Evolutionary conservation across 23 red algal genomes (phyloP), one percentile per base, ranked within the genome.

Genomic region (Gracilaria domingensis): DNA sequence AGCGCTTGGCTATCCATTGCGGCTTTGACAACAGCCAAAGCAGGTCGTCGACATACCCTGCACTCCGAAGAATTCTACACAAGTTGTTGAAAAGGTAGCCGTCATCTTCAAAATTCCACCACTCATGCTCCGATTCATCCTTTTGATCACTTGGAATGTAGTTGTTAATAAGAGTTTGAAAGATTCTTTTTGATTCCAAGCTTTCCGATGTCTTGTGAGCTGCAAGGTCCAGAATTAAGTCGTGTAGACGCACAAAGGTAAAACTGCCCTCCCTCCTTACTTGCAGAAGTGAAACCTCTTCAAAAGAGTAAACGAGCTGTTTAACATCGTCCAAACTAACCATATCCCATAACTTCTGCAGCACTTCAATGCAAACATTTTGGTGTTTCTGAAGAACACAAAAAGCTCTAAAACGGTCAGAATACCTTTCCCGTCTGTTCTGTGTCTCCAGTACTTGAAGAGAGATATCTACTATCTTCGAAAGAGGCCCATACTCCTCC

Each of bases 101-200:
- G 39, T 53, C 72, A 20, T 75, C 30, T 23, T 75, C 69, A 49
- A 26, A 40, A 23, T 53, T 47, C 72, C 72, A 76, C 72, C 72
- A 76, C 13, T 55, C 51, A 55, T 55, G 51, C 51, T 55, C 11
- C 30, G 5, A 11, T 28, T 32, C 51, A 55, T 30, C 13, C 59
- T 6, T 64, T 64, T 64, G 59, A 64, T 55, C 51, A 55, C 11
- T 55, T 55, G 51, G 51, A 64, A 32, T 32, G 59, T 64, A 64
- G 59, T 64, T 64, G 24, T 32, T 11, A 30, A 64, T 26, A 9
- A 64, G 59, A 30, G 59, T 64, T 8, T 32, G 59, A 18, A 30
- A 32, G 59, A 64, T 30, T 26, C 18, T 64, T 30, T 64, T 11
- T 18, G 59, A 30, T 30, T 64, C 59, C 25, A 30, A 30, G 7